Evolutionary conservation across 441 rosid species (phyloP), one percentile per base, ranked within the genome.

Genomic region (Kokia cookei): DNA sequence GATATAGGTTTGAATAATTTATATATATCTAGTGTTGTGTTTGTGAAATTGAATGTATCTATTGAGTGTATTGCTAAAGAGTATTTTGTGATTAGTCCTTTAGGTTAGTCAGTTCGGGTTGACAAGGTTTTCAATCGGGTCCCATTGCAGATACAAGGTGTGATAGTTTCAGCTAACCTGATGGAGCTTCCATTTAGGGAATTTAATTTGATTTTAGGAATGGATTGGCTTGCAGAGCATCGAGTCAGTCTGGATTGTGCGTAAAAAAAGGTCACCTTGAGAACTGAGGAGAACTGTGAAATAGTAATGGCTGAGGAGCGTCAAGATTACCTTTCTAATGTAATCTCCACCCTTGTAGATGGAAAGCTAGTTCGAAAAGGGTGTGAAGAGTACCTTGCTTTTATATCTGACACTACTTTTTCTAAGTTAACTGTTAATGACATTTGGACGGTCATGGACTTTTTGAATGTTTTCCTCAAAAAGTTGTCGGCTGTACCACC

Each of bases 381-480:
- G 47, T 43, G 15, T 45, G 50, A 45, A 5, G 15, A 14, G 12
- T 45, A 45, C 12, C 50, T 45, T 45, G 12, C 15, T 5, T 45
- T 45, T 45, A 45, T 45, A 4, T 45, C 1, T 3, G 1, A 12
- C 50, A 45, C 1, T 45, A 1, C 12, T 45, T 45, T 5, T 0
- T 0, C 15, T 12, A 45, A 45, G 50, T 5, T 15, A 45, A 3
- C 0, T 45, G 1, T 45, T 13, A 14, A 3, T 45, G 15, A 11
- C 15, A 11, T 11, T 3, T 0, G 0, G 15, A 45, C 0, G 12
- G 15, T 12, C 15, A 0, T 1, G 0, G 15, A 12, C 0, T 45
- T 11, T 45, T 12, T 0, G 15, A 12, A 12, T 1, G 1, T 45
- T 15, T 45, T 45, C 12, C 50, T 12, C 1, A 0, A 45, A 11